Base-by-base conservation (phyloP, 2,329 filamentous ascomycete genomes). In the Fusarium sp. region DNA sequence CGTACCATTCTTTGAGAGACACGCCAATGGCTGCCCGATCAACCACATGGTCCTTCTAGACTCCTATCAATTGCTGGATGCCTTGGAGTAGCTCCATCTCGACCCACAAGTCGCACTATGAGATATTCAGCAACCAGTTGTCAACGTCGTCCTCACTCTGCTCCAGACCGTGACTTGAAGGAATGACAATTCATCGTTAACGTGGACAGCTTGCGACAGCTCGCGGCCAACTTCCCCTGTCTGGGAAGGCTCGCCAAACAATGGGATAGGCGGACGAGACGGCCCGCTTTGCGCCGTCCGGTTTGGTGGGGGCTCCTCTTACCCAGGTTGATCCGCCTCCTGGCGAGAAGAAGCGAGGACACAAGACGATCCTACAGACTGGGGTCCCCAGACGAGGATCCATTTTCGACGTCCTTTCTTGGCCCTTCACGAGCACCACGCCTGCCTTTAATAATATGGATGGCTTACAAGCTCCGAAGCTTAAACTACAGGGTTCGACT, bases 321-420 rank as follows among this genome's bases (percentile, higher is more conserved):
- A 23, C 27, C 54, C 57, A 64, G 67, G 64, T 58, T 56, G 54
- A 20, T 35, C 58, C 43, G 18, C 32, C 32, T n/a, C 48, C 18
- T 32, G 48, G 48, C 48, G 27, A 32, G 48, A n/a, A 11, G 48
- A 52, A 32, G 48, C 48, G 48, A 52, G 48, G 32, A 32, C 48
- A 54, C 48, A 32, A 54, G 48, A 32, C 27, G 68, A 70, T 70
- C 64, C 37, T 68, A 32, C 48, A 52, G 8, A 30, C 68, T 52
- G 57, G 66, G 69, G 69, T 35, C 66, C 69, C 69, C 58, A 63
- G 68, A 52, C 25, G 25, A 64, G 62, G 59, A 66, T 67, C 71
- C 71, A 68, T 71, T 71, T 61, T 73, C 65, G 62, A 73, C 71
- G 35, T 66, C 68, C 37, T 64, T 48, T 71, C 65, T 71, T 71